These are phyloP conservation scores for Phlyctochytrium arcticum DNA, from an alignment of 192 early-diverging fungal species.

Conservation along the genomic window DNA sequence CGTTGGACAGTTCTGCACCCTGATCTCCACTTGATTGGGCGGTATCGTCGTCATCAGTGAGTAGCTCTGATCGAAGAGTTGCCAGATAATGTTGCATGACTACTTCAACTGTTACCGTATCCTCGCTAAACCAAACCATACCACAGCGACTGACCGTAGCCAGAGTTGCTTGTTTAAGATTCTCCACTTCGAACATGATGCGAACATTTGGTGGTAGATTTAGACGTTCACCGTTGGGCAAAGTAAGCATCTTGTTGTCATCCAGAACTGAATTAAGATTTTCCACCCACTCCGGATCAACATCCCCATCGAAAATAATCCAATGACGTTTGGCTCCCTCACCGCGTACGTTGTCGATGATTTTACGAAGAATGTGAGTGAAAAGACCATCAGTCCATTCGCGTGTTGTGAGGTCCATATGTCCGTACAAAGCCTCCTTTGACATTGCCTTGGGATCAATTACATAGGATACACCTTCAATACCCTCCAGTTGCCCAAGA, in stretches of 20 bases:
- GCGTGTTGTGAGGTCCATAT: slow-evolving; percentile 93
- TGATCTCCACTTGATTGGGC: slow-evolving; percentile 38
- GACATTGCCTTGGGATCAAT: slow-evolving; percentile 98
- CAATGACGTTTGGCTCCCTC: slow-evolving; percentile 92
- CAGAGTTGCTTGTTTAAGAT: slow-evolving; percentile 93
- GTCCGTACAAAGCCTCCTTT: slow-evolving; percentile 96
- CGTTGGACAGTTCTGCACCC: slow-evolving; percentile 43
- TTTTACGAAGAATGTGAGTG: slow-evolving; percentile 94
- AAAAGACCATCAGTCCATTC: slow-evolving; percentile 99
- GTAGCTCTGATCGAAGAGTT: slow-evolving; percentile 62
- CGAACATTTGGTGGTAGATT: slow-evolving; percentile 92
- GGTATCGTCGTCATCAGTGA: slow-evolving; percentile 80
- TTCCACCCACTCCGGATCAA: slow-evolving; percentile 99
- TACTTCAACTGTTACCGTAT: slow-evolving; percentile 79
- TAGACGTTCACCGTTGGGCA: slow-evolving; percentile 98
- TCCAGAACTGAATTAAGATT: slow-evolving; percentile 96
- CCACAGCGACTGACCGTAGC: slow-evolving; percentile 99
- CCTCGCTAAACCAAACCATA: slow-evolving; percentile 99
- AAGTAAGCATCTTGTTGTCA: slow-evolving; percentile 93
- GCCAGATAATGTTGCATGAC: slow-evolving; percentile 78
- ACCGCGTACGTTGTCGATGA: slow-evolving; percentile 96
- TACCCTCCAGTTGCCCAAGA: slow-evolving; percentile 78
- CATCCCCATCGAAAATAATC: slow-evolving; percentile 99
- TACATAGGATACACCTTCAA: slow-evolving; percentile 88
- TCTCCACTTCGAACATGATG: slow-evolving; percentile 99